phyloP scores from a whole-genome alignment of 371 early-diverging fungal species.

The Mucor plumbeus region DNA sequence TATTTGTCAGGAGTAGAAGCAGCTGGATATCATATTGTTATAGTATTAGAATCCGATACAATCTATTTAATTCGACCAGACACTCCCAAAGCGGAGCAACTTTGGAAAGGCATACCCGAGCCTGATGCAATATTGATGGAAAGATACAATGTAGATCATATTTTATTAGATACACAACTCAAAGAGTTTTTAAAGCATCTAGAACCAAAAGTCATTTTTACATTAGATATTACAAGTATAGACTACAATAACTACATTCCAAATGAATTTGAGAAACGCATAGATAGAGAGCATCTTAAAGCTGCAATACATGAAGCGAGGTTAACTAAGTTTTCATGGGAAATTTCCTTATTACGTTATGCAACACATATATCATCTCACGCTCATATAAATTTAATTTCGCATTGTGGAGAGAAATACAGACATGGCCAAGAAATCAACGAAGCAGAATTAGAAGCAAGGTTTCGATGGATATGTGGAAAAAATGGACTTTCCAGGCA shows the following conservation, averaged over 20 bases:
- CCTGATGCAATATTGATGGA: conserved; percentile 36
- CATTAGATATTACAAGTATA: conserved; percentile 24
- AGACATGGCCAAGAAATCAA: conserved; percentile 25
- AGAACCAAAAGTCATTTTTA: conserved; percentile 41
- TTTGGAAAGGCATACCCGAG: conserved; percentile 63
- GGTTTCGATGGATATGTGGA: conserved; percentile 53
- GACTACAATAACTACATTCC: conserved; percentile 9
- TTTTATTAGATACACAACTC: conserved; percentile 40
- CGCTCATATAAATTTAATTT: conserved; percentile 54
- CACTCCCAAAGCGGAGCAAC: conserved; percentile 37
- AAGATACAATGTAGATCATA: conserved; percentile 58
- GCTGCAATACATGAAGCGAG: conserved; percentile 54
- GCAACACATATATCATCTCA: conserved; percentile 48
- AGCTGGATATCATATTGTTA: conserved; percentile 57
- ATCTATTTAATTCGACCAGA: conserved; percentile 58
- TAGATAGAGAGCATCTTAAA: conserved; percentile 22
- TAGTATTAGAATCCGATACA: conserved; percentile 35
- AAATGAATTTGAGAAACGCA: not conserved
- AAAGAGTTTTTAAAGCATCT: conserved; percentile 27
- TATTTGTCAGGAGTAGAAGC: conserved; percentile 63
- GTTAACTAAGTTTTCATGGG: conserved; percentile 58
- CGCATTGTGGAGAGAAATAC: not conserved
- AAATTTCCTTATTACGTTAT: conserved; percentile 50
- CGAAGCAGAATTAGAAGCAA: conserved; percentile 53
- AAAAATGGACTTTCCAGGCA: conserved; percentile 48